Percentiles rank a stretch among this genome's conserved stretches.
Conservation (phyloP, 257 asterid genomes). For the Salvia splendens region DNA sequence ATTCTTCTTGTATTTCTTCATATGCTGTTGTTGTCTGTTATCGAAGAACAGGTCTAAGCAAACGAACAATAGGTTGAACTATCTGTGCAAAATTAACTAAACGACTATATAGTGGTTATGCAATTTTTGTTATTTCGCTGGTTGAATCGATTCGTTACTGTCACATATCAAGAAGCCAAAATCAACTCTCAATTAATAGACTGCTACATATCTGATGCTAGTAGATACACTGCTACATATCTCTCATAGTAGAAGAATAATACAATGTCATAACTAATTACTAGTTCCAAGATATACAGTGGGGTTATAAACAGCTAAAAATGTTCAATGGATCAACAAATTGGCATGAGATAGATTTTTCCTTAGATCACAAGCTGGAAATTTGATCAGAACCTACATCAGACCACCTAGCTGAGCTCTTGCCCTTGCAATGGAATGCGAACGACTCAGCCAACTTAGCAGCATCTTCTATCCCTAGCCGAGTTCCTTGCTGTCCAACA, state of each 20-base stretch:
- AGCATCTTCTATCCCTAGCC: conserved; percentile 83
- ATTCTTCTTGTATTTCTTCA: background rate
- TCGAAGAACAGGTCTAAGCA: no score
- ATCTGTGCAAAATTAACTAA: no score
- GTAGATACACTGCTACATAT: background rate
- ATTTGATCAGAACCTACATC: conserved; percentile 80
- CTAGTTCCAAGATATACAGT: conserved; percentile 34
- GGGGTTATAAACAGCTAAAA: conserved; percentile 27
- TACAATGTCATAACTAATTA: conserved; percentile 28
- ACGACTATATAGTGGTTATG: no score
- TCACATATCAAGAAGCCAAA: no score
- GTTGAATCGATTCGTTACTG: background rate
- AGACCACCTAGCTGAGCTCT: conserved; percentile 53
- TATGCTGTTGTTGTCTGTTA: background rate
- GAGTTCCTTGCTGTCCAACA: conserved; percentile 93
- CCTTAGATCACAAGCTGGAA: conserved; percentile 61
- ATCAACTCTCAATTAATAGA: background rate
- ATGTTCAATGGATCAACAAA: conserved; percentile 8
- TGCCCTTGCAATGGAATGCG: conserved; percentile 37
- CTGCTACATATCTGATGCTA: background rate
- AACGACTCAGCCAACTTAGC: conserved; percentile 59
- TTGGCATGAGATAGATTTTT: conserved; percentile 14
- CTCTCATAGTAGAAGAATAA: background rate
- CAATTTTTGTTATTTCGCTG: no score
- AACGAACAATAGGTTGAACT: no score